These are phyloP conservation scores for Rhypophila decipiens DNA, from an alignment of 495 filamentous ascomycete genomes.

Conservation along the genomic window DNA sequence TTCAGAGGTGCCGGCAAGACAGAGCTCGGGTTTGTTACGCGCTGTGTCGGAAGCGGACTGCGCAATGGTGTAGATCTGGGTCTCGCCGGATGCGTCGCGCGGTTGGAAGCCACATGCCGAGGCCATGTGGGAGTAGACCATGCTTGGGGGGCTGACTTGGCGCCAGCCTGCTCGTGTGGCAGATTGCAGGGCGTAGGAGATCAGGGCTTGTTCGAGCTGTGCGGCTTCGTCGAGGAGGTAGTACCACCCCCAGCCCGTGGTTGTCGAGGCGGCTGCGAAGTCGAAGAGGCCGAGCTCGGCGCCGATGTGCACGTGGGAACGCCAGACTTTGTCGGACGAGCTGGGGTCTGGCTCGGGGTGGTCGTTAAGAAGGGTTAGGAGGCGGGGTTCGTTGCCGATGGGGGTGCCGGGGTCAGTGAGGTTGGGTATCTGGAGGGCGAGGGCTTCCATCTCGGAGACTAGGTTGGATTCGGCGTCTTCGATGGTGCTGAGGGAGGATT, in stretches of 20 bases:
- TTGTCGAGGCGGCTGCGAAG: conserved; percentile 68
- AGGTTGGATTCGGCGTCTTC: conserved; percentile 53
- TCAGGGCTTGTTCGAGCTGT: conserved; percentile 82
- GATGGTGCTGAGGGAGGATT: conserved; percentile 55
- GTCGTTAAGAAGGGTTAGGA: conserved; percentile 67
- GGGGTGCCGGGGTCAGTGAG: conserved; percentile 73
- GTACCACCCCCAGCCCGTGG: conserved; percentile 96
- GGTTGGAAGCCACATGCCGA: conserved; percentile 90
- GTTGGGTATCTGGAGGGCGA: conserved; percentile 82
- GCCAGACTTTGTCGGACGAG: conserved; percentile 46
- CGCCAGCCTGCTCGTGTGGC: conserved; percentile 66
- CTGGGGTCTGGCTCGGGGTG: conserved; percentile 50
- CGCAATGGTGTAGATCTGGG: conserved; percentile 76
- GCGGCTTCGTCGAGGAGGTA: conserved; percentile 84
- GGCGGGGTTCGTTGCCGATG: conserved; percentile 49
- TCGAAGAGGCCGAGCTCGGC: conserved; percentile 73
- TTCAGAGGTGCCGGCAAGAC: conserved; percentile 82
- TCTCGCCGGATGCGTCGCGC: conserved; percentile 81
- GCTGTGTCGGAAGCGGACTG: conserved; percentile 53
- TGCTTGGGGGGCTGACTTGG: conserved; percentile 73
- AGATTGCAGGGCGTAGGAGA: conserved; percentile 73
- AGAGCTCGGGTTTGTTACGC: conserved; percentile 57
- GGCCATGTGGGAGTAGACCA: conserved; percentile 89
- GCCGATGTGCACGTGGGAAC: conserved; percentile 81
- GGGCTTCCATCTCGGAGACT: conserved; percentile 59